Percentiles rank a stretch among this genome's conserved stretches.
Evolutionary conservation across 225 moss, liverwort and hornwort genomes (phyloP).

Genomic region (Asterella californica): DNA sequence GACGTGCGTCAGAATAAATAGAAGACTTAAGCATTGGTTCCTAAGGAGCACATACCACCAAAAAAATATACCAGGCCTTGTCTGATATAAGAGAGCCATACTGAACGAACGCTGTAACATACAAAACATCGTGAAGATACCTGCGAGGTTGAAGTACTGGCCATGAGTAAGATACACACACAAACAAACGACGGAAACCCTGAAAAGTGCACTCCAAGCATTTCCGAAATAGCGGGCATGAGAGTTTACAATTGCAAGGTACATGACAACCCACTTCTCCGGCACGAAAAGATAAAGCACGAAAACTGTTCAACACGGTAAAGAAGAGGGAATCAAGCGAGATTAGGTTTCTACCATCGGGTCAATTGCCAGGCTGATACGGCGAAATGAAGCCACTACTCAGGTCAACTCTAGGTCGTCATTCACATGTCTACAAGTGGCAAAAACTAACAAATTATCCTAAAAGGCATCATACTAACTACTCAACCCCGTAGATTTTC

Average conservation of each 20-base stretch:
- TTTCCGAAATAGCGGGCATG: no score
- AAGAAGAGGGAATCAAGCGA: not conserved
- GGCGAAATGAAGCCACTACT: not conserved
- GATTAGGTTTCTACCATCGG: not conserved
- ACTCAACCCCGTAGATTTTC: not conserved
- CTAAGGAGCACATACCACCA: conserved; percentile 38
- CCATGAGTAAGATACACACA: not conserved
- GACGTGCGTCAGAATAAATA: not conserved
- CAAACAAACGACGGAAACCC: not conserved
- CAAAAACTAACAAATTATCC: not conserved
- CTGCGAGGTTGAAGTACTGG: conserved; percentile 22
- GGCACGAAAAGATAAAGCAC: not conserved
- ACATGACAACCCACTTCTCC: not conserved
- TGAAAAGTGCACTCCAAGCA: not conserved
- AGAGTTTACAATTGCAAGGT: not conserved
- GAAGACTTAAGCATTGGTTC: not conserved
- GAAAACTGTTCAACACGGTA: not conserved
- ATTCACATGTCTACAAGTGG: not conserved
- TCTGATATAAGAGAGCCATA: conserved; percentile 72
- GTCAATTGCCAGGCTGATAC: not conserved
- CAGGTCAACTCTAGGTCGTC: not conserved
- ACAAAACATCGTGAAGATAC: conserved; percentile 85
- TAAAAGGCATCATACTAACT: not conserved
- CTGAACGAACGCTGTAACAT: conserved; percentile 83
- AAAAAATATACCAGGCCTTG: conserved; percentile 74